These are phyloP conservation scores for Cystoisospora suis DNA, from an alignment of 169 alveolate species.

Conservation along the genomic window DNA sequence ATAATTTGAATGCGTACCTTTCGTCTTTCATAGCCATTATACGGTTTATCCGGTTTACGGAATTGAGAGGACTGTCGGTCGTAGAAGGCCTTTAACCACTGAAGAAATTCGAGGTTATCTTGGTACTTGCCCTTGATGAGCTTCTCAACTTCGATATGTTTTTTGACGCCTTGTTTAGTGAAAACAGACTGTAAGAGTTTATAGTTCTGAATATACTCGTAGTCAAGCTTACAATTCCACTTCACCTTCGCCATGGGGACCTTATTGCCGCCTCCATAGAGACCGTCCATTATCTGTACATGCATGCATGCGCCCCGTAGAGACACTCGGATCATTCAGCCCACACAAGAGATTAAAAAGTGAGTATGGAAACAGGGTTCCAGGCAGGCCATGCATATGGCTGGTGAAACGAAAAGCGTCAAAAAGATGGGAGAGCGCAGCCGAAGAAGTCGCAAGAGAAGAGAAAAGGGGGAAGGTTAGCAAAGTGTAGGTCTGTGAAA, in stretches of 20 bases:
- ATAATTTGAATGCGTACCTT: conserved; percentile 44
- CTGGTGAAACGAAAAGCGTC: too few relatives aligned
- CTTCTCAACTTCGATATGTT: conserved; percentile 91
- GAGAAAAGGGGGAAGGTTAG: background rate
- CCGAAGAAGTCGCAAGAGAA: conserved; percentile 92
- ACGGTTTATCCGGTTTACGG: conserved; percentile 66
- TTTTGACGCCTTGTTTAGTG: conserved; percentile 82
- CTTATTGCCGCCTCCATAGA: conserved; percentile 46
- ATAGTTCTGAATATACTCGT: conserved; percentile 93
- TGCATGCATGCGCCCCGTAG: too few relatives aligned
- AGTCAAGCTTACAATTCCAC: conserved; percentile 95
- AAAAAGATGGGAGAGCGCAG: too few relatives aligned
- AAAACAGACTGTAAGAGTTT: conserved; percentile 94
- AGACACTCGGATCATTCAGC: too few relatives aligned
- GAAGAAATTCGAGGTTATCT: conserved; percentile 95
- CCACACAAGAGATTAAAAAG: too few relatives aligned
- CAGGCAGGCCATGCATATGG: too few relatives aligned
- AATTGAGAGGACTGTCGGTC: conserved; percentile 75
- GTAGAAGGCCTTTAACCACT: conserved; percentile 96
- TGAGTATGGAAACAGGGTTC: too few relatives aligned
- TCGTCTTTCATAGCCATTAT: conserved; percentile 47
- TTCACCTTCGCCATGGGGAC: conserved; percentile 88
- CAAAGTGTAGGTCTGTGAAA: background rate
- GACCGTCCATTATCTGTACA: conserved; percentile 81
- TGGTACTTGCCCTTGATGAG: conserved; percentile 92